phyloP scores from a whole-genome alignment of 2,329 filamentous ascomycete species.

The Hymenoscyphus occultus region DNA sequence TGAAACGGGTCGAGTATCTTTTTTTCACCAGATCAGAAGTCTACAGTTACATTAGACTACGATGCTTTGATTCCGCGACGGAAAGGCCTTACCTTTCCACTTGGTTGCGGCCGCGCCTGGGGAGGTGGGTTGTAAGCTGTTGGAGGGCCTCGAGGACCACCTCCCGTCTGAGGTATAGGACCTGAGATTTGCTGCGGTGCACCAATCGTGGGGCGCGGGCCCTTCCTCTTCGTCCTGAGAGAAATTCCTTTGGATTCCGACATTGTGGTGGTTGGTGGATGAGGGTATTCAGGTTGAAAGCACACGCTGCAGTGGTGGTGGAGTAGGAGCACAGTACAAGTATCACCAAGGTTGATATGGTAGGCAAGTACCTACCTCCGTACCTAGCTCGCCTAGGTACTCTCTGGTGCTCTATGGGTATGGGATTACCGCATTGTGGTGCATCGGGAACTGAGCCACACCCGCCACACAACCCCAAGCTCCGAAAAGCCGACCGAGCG shows the following conservation, averaged over 20 bases:
- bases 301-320: no score
- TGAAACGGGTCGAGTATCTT: slow-evolving; percentile 90
- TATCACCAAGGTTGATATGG: no score
- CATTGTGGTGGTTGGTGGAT: slow-evolving; percentile 42
- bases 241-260: slow-evolving; percentile 61
- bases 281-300: background rate
- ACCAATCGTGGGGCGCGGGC: slow-evolving; percentile 56
- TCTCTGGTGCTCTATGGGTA: no score
- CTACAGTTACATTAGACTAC: slow-evolving; percentile 29
- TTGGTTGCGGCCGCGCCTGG: slow-evolving; percentile 39
- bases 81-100: slow-evolving; percentile 50
- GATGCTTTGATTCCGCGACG: background rate
- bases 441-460: no score
- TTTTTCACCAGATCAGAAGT: slow-evolving; percentile 86
- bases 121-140: slow-evolving; percentile 38
- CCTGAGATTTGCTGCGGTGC: slow-evolving; percentile 61
- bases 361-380: no score
- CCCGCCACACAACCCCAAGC: no score
- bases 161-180: slow-evolving; percentile 54
- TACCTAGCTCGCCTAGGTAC: no score
- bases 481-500: no score
- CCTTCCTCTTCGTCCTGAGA: slow-evolving; percentile 60
- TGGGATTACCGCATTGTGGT: no score
- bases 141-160: slow-evolving; percentile 39
- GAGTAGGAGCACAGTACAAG: no score